Conservation (phyloP, 768 basidiomycete genomes). For the Calocybe gangraenosa region DNA sequence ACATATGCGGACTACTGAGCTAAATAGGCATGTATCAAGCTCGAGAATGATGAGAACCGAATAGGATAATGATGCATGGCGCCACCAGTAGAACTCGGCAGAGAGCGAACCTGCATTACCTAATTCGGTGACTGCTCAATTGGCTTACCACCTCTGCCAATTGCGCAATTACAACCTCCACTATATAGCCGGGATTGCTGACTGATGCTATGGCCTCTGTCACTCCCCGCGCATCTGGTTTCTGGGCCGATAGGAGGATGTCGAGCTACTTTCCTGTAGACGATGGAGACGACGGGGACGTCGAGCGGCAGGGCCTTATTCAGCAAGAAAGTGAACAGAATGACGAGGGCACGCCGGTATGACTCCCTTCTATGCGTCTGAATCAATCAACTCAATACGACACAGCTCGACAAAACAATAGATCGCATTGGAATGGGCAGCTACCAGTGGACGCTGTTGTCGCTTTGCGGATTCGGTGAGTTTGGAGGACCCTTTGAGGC, state of each 20-base stretch:
- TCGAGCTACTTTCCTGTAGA: slow-evolving; percentile 36
- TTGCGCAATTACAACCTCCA: slow-evolving; percentile 3
- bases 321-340: slow-evolving; percentile 21
- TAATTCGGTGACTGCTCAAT: background rate
- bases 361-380: slow-evolving; percentile 7
- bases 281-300: slow-evolving; percentile 28
- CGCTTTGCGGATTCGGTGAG: slow-evolving; percentile 87
- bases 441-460: slow-evolving; percentile 80
- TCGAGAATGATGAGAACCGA: no score
- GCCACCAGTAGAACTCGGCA: no score
- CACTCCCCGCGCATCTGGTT: slow-evolving; percentile 43
- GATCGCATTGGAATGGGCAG: slow-evolving; percentile 90
- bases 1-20: no score
- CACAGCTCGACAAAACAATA: slow-evolving; percentile 74
- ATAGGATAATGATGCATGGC: no score
- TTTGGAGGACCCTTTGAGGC: slow-evolving; percentile 5
- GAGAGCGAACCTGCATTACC: background rate
- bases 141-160: background rate
- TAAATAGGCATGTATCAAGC: no score
- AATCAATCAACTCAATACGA: background rate
- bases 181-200: slow-evolving; percentile 14
- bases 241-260: slow-evolving; percentile 40
- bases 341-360: slow-evolving; percentile 48
- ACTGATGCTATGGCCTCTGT: slow-evolving; percentile 36
- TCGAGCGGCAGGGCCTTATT: slow-evolving; percentile 28